Evolutionary conservation across 2,329 filamentous ascomycete genomes (phyloP).

Genomic region (Aureobasidium mangrovei): DNA sequence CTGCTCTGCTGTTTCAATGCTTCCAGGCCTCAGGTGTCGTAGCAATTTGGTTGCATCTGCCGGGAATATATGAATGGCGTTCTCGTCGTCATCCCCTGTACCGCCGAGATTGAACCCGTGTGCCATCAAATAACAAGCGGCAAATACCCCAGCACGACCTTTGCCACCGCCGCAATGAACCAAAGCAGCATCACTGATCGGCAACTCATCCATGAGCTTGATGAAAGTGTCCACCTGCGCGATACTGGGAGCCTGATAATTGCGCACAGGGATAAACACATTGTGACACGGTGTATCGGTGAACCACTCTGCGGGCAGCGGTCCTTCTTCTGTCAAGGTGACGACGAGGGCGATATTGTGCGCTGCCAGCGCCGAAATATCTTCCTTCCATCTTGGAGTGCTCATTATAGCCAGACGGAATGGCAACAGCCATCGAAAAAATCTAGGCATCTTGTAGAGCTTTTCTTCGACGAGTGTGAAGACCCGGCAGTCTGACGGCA

Average conservation of each 20-base stretch:
- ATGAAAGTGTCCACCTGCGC: slow-evolving; percentile 14
- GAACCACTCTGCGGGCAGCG: slow-evolving; percentile 14
- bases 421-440: slow-evolving; percentile 15
- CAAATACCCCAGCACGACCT: slow-evolving; percentile 15
- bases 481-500: neutral
- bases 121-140: slow-evolving; percentile 14
- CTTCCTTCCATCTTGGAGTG: slow-evolving; percentile 4
- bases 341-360: slow-evolving; percentile 6
- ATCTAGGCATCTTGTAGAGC: slow-evolving; percentile 12
- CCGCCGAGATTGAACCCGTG: neutral
- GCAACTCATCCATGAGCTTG: neutral
- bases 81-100: neutral
- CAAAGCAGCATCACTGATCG: neutral
- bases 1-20: slow-evolving; percentile 14
- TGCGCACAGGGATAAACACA: slow-evolving; percentile 12
- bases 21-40: slow-evolving; percentile 15
- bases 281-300: slow-evolving; percentile 6
- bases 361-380: neutral
- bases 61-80: neutral
- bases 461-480: neutral
- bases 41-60: slow-evolving; percentile 8
- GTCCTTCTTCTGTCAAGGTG: slow-evolving; percentile 14
- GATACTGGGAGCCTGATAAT: slow-evolving; percentile 10
- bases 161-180: slow-evolving; percentile 16
- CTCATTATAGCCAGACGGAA: slow-evolving; percentile 14